phyloP scores from a whole-genome alignment of 1,139 yeast genomes.

The Taiozyma onychis region DNA sequence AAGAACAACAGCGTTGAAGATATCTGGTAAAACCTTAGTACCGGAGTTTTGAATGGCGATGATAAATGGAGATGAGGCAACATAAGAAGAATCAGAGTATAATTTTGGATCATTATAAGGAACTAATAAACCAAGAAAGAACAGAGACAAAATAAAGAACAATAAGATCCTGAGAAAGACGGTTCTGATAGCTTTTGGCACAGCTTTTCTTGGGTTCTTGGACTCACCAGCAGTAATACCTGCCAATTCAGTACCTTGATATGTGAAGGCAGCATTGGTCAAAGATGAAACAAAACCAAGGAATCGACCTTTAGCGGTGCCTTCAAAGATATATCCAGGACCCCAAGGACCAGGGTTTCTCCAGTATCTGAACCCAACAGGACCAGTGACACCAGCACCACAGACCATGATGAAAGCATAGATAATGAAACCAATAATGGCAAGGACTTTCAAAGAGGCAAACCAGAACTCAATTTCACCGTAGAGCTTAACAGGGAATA shows the following conservation, averaged over 20 bases:
- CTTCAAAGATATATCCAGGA: slow-evolving; percentile 38
- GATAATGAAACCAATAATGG: slow-evolving; percentile 65
- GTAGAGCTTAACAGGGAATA: slow-evolving; percentile 54
- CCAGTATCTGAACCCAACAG: slow-evolving; percentile 73
- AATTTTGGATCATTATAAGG: slow-evolving; percentile 56
- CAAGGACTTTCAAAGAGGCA: slow-evolving; percentile 58
- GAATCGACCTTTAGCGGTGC: slow-evolving; percentile 45
- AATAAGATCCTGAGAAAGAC: slow-evolving; percentile 70
- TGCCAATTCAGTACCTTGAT: slow-evolving; percentile 67
- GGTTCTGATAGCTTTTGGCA: slow-evolving; percentile 70
- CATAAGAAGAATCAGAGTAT: slow-evolving; percentile 33
- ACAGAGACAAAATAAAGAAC: slow-evolving; percentile 60
- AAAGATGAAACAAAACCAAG: slow-evolving; percentile 53
- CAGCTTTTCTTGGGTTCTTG: slow-evolving; percentile 64
- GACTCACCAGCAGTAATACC: slow-evolving; percentile 76
- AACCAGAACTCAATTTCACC: slow-evolving; percentile 67
- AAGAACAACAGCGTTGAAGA: slow-evolving; percentile 48
- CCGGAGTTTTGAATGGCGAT: slow-evolving; percentile 43
- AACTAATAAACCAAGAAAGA: slow-evolving; percentile 67
- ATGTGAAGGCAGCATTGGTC: slow-evolving; percentile 69
- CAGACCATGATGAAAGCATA: slow-evolving; percentile 65
- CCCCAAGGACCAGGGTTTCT: slow-evolving; percentile 50
- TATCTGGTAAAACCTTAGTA: slow-evolving; percentile 44
- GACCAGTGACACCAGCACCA: slow-evolving; percentile 64
- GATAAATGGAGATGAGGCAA: slow-evolving; percentile 49